Conservation (phyloP, 306 rosid genomes). For the Dicorynia guianensis region DNA sequence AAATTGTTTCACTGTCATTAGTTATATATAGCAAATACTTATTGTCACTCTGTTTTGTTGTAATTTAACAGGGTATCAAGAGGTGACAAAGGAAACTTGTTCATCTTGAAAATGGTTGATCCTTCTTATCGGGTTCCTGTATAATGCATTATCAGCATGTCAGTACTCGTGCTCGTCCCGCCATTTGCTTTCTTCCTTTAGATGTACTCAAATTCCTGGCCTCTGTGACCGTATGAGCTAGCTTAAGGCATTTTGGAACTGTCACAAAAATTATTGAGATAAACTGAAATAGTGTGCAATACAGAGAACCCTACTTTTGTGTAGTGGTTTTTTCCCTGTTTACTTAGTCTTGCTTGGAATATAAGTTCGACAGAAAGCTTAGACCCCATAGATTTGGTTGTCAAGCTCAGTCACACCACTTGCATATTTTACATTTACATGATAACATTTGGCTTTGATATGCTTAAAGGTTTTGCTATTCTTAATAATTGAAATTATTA, state of each 20-base stretch:
- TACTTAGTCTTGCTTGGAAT: too few species aligned
- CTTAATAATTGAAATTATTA: too few species aligned
- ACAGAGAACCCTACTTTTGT: neutral
- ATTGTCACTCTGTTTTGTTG: neutral
- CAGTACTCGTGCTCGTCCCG: neutral
- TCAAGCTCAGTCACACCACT: too few species aligned
- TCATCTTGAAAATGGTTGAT: slow-evolving; percentile 85
- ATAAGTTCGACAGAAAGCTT: too few species aligned
- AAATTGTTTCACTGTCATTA: neutral
- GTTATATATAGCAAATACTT: slow-evolving; percentile 2
- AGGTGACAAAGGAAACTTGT: slow-evolving; percentile 93
- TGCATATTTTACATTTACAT: too few species aligned
- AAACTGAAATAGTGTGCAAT: neutral
- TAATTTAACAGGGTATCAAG: slow-evolving; percentile 77
- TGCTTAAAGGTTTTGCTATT: too few species aligned
- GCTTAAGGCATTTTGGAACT: slow-evolving; percentile 23
- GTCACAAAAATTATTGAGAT: neutral
- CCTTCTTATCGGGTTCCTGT: slow-evolving; percentile 80
- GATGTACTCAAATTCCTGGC: slow-evolving; percentile 23
- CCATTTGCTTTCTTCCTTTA: neutral
- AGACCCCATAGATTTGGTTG: too few species aligned
- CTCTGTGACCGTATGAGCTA: slow-evolving; percentile 18
- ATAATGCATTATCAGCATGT: slow-evolving; percentile 42
- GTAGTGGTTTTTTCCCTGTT: neutral
- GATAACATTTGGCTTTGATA: too few species aligned